A percentile compares a stretch with the other conserved stretches of the same genome.
Evolutionary conservation across 1,284 basidiomycete species (phyloP).

Genomic region (Malassezia vespertilionis): DNA sequence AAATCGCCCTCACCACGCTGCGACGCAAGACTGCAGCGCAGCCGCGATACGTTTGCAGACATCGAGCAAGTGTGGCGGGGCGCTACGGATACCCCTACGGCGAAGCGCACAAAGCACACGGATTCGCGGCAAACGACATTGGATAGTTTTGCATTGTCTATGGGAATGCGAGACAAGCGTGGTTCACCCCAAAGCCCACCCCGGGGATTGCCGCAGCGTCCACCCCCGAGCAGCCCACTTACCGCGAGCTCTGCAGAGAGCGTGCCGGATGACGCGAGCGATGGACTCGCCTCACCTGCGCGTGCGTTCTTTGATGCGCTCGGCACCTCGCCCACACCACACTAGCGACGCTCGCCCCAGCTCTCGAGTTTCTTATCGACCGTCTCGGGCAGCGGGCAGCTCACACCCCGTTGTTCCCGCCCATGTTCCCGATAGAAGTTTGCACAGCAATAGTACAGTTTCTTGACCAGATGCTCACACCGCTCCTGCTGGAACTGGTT

Average conservation of each 20-base stretch:
- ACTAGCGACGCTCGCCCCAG: conserved; percentile 1
- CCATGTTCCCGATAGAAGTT: conserved; percentile 34
- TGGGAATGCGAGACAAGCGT: too few relatives aligned
- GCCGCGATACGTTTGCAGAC: conserved; percentile 8
- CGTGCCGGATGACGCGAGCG: conserved; percentile 10
- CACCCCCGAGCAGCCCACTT: too few relatives aligned
- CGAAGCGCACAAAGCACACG: background rate
- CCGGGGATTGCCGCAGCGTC: too few relatives aligned
- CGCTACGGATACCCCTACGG: conserved; percentile 6
- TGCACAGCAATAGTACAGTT: conserved; percentile 40
- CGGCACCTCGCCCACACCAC: conserved; percentile 11
- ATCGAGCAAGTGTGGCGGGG: conserved; percentile 13
- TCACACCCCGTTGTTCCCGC: conserved; percentile 25
- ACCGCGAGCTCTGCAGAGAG: background rate
- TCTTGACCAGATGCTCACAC: conserved; percentile 35
- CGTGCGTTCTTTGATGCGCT: conserved; percentile 3
- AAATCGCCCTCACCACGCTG: conserved; percentile 2
- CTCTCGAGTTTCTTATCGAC: conserved; percentile 1
- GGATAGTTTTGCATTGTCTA: too few relatives aligned
- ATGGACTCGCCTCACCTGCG: conserved; percentile 7
- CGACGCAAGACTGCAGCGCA: conserved; percentile 6
- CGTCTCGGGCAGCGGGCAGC: conserved; percentile 29
- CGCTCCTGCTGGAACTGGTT: conserved; percentile 33
- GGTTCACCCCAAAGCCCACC: too few relatives aligned
- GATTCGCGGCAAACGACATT: conserved; percentile 2